Conservation (phyloP, 208 protist genomes). For the Acanthamoeba triangularis region DNA sequence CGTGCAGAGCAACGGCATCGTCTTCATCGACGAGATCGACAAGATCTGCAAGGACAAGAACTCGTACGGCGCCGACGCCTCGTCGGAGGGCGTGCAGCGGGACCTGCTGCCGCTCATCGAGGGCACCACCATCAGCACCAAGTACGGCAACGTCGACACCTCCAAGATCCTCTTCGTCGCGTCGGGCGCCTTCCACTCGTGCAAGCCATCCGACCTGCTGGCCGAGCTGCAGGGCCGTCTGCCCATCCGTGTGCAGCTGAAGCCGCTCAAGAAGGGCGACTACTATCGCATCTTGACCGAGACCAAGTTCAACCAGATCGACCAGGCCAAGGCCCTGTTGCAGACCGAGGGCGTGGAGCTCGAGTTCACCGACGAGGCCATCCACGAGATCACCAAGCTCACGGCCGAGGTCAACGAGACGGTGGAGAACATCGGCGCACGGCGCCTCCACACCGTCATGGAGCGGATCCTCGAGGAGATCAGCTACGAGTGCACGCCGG, state of each 20-base stretch:
- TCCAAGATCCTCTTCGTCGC: constrained; percentile 99
- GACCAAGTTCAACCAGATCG: constrained; percentile 94
- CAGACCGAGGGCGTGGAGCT: constrained; percentile 97
- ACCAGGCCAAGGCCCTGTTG: constrained; percentile 96
- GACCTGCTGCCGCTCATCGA: constrained; percentile 99
- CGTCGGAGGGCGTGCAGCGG: constrained; percentile 98
- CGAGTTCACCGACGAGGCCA: constrained; percentile 95
- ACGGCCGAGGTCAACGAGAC: constrained; percentile 95
- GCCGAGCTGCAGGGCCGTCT: constrained; percentile 97
- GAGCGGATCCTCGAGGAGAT: constrained; percentile 97
- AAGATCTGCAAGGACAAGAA: constrained; percentile 94
- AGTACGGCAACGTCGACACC: constrained; percentile 98
- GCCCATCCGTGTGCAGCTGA: constrained; percentile 98
- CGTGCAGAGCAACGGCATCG: constrained; percentile 98
- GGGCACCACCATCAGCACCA: constrained; percentile 97
- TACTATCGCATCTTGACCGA: constrained; percentile 98
- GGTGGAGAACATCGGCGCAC: constrained; percentile 98
- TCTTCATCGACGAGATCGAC: constrained; percentile 99
- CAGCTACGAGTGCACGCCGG: constrained; percentile 84
- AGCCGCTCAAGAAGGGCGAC: constrained; percentile 96
- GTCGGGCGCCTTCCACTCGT: constrained; percentile 98
- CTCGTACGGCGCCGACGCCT: constrained; percentile 91
- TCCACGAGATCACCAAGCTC: constrained; percentile 95
- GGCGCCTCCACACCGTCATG: constrained; percentile 97
- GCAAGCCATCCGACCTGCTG: constrained; percentile 86